These are phyloP conservation scores for Guyanaporus albipodus DNA, from an alignment of 768 basidiomycete species.

Conservation along the genomic window DNA sequence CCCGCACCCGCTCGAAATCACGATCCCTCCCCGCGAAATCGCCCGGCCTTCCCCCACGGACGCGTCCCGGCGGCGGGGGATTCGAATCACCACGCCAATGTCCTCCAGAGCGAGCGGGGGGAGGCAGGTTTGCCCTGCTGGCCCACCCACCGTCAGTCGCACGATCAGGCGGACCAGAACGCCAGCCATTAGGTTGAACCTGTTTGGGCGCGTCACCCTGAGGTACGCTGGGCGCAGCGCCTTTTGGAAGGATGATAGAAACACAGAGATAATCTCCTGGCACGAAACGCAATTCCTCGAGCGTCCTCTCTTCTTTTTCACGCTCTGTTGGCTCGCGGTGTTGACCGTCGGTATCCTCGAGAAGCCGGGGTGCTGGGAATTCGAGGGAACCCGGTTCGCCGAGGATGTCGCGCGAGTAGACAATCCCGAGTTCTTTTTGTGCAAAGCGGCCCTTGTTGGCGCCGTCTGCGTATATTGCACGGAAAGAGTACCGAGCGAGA, in stretches of 20 bases:
- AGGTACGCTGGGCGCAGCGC: conserved; percentile 38
- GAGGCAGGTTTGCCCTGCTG: conserved; percentile 34
- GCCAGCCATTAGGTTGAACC: conserved; percentile 35
- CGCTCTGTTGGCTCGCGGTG: conserved; percentile 36
- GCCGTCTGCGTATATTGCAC: conserved; percentile 73
- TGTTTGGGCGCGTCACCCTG: conserved; percentile 43
- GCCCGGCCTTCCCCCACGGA: conserved; percentile 38
- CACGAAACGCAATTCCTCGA: conserved; percentile 76
- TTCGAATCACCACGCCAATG: conserved; percentile 76
- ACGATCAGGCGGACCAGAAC: conserved; percentile 33
- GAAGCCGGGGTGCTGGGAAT: conserved; percentile 54
- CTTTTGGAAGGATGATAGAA: conserved; percentile 73
- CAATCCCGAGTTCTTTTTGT: conserved; percentile 75
- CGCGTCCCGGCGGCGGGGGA: conserved; percentile 39
- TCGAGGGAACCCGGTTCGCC: conserved; percentile 70
- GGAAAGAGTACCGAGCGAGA: conserved; percentile 77
- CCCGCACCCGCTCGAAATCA: conserved; percentile 35
- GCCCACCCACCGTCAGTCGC: conserved; percentile 51
- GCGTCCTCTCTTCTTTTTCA: conserved; percentile 62
- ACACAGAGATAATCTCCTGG: conserved; percentile 79
- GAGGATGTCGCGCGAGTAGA: conserved; percentile 81
- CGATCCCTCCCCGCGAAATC: conserved; percentile 35
- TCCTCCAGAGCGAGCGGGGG: conserved; percentile 52
- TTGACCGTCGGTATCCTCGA: conserved; percentile 45
- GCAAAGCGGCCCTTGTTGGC: conserved; percentile 67